Percentiles rank a stretch among this genome's conserved stretches.
Evolutionary conservation across 805 yeast species (phyloP).

Genomic region (Lachancea cidri): DNA sequence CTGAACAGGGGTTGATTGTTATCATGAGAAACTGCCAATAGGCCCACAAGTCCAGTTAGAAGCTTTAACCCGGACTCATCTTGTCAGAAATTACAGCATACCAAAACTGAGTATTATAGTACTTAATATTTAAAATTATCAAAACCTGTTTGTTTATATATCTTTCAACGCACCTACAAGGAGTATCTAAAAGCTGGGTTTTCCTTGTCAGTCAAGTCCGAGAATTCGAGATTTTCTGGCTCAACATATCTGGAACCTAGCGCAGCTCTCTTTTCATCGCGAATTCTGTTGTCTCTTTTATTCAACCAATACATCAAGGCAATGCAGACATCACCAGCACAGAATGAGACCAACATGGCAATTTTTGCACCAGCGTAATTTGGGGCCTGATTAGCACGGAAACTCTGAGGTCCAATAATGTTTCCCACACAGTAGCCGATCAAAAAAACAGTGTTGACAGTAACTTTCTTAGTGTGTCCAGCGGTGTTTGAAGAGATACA

Average conservation of each 20-base stretch:
- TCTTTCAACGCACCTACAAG: slow-evolving; percentile 17
- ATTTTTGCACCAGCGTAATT: slow-evolving; percentile 37
- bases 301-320: slow-evolving; percentile 5
- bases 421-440: slow-evolving; percentile 5
- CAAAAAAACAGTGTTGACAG: slow-evolving; percentile 1
- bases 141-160: too few relatives aligned
- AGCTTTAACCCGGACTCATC: too few relatives aligned
- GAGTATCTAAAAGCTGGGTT: slow-evolving; percentile 39
- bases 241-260: slow-evolving; percentile 17
- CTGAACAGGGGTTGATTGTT: too few relatives aligned
- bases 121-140: too few relatives aligned
- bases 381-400: slow-evolving; percentile 41
- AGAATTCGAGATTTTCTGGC: slow-evolving; percentile 31
- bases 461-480: slow-evolving; percentile 41
- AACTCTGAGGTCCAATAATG: slow-evolving; percentile 47
- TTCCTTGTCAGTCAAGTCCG: slow-evolving; percentile 41
- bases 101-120: too few relatives aligned
- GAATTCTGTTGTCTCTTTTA: slow-evolving; percentile 5
- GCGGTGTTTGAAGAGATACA: slow-evolving; percentile 23
- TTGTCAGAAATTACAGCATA: too few relatives aligned
- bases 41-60: too few relatives aligned
- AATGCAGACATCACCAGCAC: slow-evolving; percentile 2
- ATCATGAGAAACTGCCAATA: too few relatives aligned
- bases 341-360: slow-evolving; percentile 6
- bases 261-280: slow-evolving; percentile 3